These are phyloP conservation scores for Neurospora tetraspora DNA, from an alignment of 495 filamentous ascomycete genomes.

Conservation along the genomic window DNA sequence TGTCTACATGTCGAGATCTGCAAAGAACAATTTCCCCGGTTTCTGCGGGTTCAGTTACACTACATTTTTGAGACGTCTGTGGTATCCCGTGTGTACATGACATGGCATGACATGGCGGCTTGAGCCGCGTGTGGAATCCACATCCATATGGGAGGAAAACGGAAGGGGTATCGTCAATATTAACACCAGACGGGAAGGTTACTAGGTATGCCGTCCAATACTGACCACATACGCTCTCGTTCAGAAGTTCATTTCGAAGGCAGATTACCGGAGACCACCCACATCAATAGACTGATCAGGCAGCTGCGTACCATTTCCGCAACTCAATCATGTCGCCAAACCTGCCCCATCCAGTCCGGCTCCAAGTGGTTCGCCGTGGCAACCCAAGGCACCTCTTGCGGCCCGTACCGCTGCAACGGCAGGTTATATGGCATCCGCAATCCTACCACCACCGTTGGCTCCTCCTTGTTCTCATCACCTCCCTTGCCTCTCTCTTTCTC, in stretches of 20 bases:
- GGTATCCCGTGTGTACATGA: background rate
- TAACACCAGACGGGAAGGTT: background rate
- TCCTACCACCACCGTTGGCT: conserved; percentile 40
- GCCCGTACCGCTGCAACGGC: conserved; percentile 55
- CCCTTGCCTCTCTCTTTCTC: background rate
- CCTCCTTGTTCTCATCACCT: background rate
- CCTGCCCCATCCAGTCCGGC: conserved; percentile 57
- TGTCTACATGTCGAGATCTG: background rate
- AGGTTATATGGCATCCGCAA: conserved; percentile 78
- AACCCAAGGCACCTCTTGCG: conserved; percentile 67
- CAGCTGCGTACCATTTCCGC: background rate
- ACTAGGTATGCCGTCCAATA: background rate
- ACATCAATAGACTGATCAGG: background rate
- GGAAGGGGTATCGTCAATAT: background rate
- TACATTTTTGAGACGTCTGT: background rate
- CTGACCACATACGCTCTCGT: background rate
- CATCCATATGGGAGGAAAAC: background rate
- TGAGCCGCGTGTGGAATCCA: background rate
- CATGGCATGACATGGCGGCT: background rate
- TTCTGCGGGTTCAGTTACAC: background rate
- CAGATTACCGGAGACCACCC: background rate
- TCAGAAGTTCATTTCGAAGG: background rate
- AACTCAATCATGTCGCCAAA: conserved; percentile 14
- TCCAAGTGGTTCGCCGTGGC: conserved; percentile 50
- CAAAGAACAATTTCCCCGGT: background rate